Evolutionary conservation across 2,329 filamentous ascomycete genomes (phyloP).

Genomic region (Onygenales sp.): DNA sequence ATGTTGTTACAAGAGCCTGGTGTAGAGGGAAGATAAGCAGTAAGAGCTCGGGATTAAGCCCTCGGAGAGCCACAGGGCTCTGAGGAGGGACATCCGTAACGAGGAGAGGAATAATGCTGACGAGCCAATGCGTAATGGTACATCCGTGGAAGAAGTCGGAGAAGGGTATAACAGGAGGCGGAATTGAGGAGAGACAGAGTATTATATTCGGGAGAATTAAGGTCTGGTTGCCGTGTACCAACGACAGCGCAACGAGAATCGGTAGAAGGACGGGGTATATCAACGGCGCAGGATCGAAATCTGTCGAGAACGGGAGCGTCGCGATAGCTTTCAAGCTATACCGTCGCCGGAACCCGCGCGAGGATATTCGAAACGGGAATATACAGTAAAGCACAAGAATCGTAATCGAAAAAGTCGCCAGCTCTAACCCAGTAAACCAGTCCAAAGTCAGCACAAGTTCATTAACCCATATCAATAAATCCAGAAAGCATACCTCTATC

Average conservation of each 20-base stretch:
- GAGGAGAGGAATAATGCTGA: conserved; percentile 62
- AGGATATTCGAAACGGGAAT: conserved; percentile 52
- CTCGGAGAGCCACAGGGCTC: conserved; percentile 22
- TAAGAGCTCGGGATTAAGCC: conserved; percentile 48
- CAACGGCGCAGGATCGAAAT: conserved; percentile 88
- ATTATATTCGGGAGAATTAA: conserved; percentile 69
- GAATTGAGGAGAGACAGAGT: conserved; percentile 69
- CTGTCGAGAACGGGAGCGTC: conserved; percentile 55
- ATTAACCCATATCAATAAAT: neutral
- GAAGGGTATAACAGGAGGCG: conserved; percentile 61
- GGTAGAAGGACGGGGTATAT: conserved; percentile 74
- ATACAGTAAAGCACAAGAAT: conserved; percentile 24
- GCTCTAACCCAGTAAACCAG: conserved; percentile 19
- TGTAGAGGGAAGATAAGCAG: conserved; percentile 73
- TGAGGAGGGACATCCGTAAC: conserved; percentile 37
- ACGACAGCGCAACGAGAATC: conserved; percentile 63
- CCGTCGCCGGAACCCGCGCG: conserved; percentile 18
- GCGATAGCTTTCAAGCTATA: conserved; percentile 24
- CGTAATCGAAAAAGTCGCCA: conserved; percentile 22
- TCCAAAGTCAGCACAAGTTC: conserved; percentile 7
- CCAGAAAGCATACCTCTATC: conserved; percentile 24
- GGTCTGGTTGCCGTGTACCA: conserved; percentile 52
- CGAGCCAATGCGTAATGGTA: conserved; percentile 66
- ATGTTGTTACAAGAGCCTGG: conserved; percentile 60
- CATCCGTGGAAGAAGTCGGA: conserved; percentile 47